Base-by-base conservation (phyloP, 1,284 basidiomycete species). In the Mycosarcoma maydis region DNA sequence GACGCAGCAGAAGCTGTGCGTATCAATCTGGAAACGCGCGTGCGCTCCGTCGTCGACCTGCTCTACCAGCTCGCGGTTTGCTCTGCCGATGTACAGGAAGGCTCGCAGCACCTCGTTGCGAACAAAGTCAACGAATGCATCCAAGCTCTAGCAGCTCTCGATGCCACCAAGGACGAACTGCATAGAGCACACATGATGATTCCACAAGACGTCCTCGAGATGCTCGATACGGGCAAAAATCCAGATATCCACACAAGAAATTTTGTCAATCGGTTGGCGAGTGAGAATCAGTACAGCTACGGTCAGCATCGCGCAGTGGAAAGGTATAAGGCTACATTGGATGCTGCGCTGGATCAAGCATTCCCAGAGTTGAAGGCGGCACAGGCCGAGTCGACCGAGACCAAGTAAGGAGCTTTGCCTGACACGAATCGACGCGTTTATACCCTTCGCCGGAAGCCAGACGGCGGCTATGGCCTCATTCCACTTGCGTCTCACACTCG, bases 201-300 rank as follows among this genome's bases (percentile, higher is more conserved):
- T 5, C 75, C 76, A 0, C 65, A 73, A 17, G 77, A 80, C 20
- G 75, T 77, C 16, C 32, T 80, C 43, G 72, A 74, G 74, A 69
- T 77, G 61, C 64, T 81, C 14, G 80, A 81, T 30, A 56, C 60
- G 17, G 79, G 79, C 2, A 65, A 78, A 36, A 81, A 81, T 42
- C 80, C 78, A 9, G 80, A 81, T 57, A 72, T 70, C 26, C 76
- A 80, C 27, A 78, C 77, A 8, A 50, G 77, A n/a, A 67, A 72
- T 34, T 75, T 78, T 47, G 52, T 80, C 38, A 72, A 70, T 26
- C 58, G 78, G 11, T 59, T 81, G 29, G 74, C 72, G 14, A 70
- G 62, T 48, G 78, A 81, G 58, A 81, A 80, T 38, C 80, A 81
- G 67, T 77, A 78, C 45, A 74, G 78, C 43, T 54, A 69, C 13